Percentiles rank a stretch among this genome's conserved stretches.
These are phyloP conservation scores for Vitis hybrid DNA, from an alignment of 177 flowering plant species.

Conservation along the genomic window DNA sequence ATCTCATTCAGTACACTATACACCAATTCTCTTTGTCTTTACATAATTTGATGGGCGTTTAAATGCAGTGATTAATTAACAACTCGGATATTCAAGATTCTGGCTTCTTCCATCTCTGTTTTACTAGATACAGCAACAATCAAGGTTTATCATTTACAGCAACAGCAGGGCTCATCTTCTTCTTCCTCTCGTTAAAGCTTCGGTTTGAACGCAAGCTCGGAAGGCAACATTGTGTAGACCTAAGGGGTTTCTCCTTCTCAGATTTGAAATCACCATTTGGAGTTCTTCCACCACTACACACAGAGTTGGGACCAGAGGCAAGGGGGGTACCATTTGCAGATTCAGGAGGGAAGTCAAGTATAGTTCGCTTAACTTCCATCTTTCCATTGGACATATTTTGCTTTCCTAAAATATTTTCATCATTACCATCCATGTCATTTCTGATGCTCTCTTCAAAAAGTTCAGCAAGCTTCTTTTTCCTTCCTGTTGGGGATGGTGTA, in stretches of 20 bases:
- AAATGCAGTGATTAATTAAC: background rate
- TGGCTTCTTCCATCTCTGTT: conserved; percentile 6
- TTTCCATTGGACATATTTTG: conserved; percentile 19
- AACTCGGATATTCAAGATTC: conserved; percentile 9
- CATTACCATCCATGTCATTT: conserved; percentile 18
- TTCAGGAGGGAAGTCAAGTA: conserved; percentile 25
- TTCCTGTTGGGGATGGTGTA: conserved; percentile 44
- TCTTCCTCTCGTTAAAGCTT: conserved; percentile 60
- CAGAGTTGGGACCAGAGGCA: conserved; percentile 35
- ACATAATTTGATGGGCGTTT: background rate
- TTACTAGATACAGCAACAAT: background rate
- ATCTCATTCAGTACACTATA: background rate
- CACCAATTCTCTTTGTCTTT: conserved; percentile 1
- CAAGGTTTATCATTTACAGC: conserved; percentile 17
- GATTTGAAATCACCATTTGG: conserved; percentile 30
- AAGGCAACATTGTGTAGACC: conserved; percentile 58
- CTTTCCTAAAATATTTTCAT: conserved; percentile 12
- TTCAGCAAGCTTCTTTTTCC: conserved; percentile 65
- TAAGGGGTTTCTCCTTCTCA: conserved; percentile 34
- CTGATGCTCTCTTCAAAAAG: conserved; percentile 60
- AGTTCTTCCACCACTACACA: conserved; percentile 44
- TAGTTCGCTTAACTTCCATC: conserved; percentile 12
- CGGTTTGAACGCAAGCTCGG: conserved; percentile 56
- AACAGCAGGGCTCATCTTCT: conserved; percentile 29
- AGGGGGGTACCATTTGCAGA: conserved; percentile 40